phyloP scores from a whole-genome alignment of 2,329 filamentous ascomycete species.

The Aspergillus fijiensis region DNA sequence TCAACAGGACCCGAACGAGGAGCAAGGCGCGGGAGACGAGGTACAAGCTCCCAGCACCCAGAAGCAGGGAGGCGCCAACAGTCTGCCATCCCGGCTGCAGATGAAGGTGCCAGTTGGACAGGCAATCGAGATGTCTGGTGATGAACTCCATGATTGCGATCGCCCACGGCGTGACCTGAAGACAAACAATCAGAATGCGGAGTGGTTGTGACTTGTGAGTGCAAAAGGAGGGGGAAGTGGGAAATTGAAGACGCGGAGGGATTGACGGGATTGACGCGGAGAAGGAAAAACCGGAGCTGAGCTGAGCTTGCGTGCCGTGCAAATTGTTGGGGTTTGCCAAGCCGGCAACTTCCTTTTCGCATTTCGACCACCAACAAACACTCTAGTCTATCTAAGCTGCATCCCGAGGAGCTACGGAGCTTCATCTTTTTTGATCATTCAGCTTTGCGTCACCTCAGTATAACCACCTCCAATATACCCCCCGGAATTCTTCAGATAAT shows the following conservation, averaged over 20 bases:
- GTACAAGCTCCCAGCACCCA: conserved; percentile 58
- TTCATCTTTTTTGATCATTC: too few species aligned
- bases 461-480: neutral
- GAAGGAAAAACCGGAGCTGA: conserved; percentile 5
- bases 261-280: neutral
- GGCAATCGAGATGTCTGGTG: conserved; percentile 30
- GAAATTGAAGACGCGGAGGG: neutral
- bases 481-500: neutral
- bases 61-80: conserved; percentile 35
- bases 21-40: conserved; percentile 58
- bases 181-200: neutral
- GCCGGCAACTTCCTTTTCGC: neutral
- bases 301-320: neutral
- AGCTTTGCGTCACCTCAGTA: too few species aligned
- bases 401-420: too few species aligned
- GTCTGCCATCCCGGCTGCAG: conserved; percentile 39
- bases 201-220: neutral
- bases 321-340: conserved; percentile 4
- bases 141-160: conserved; percentile 30
- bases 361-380: neutral
- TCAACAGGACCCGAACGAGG: conserved; percentile 62
- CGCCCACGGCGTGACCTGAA: neutral
- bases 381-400: neutral
- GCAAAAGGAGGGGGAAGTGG: neutral
- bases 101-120: conserved; percentile 37